Evolutionary conservation across 2,329 filamentous ascomycete species (phyloP).

Genomic region (Cadophora luteo-olivacea): DNA sequence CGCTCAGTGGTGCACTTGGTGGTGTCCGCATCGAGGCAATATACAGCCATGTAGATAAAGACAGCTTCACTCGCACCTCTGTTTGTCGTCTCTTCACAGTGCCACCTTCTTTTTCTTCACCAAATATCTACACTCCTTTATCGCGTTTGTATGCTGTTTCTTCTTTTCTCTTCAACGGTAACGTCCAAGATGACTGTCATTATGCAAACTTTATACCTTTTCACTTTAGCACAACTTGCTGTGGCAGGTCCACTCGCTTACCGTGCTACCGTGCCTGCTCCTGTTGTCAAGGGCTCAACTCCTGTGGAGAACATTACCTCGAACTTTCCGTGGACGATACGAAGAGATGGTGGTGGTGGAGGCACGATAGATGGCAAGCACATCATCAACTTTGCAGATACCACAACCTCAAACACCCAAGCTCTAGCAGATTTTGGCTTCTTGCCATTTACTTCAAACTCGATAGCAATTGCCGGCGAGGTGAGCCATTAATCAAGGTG

Average conservation of each 20-base stretch:
- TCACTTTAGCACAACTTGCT: slow-evolving; percentile 10
- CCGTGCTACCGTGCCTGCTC: slow-evolving; percentile 1
- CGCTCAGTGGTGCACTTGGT: slow-evolving; percentile 6
- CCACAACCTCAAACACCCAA: neutral
- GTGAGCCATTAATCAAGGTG: neutral
- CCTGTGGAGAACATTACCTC: neutral
- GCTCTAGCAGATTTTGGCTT: neutral
- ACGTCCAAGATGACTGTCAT: slow-evolving; percentile 3
- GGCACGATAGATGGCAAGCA: slow-evolving; percentile 14
- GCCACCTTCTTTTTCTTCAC: slow-evolving; percentile 16
- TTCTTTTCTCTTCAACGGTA: neutral
- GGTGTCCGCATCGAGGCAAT: slow-evolving; percentile 1
- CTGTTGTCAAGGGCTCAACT: slow-evolving; percentile 7
- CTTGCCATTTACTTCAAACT: slow-evolving; percentile 9
- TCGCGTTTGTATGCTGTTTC: neutral
- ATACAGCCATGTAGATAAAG: slow-evolving; percentile 9
- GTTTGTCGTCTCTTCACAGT: neutral
- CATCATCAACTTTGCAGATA: slow-evolving; percentile 18
- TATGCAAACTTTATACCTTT: slow-evolving; percentile 7
- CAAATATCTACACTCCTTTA: slow-evolving; percentile 8
- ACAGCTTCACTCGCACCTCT: neutral
- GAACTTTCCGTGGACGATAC: slow-evolving; percentile 4
- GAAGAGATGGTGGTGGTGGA: slow-evolving; percentile 12
- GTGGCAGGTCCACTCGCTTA: slow-evolving; percentile 15
- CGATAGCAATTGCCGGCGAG: slow-evolving; percentile 6